Base-by-base conservation (phyloP, 2,329 filamentous ascomycete genomes). In the Chaetomium olivaceum region DNA sequence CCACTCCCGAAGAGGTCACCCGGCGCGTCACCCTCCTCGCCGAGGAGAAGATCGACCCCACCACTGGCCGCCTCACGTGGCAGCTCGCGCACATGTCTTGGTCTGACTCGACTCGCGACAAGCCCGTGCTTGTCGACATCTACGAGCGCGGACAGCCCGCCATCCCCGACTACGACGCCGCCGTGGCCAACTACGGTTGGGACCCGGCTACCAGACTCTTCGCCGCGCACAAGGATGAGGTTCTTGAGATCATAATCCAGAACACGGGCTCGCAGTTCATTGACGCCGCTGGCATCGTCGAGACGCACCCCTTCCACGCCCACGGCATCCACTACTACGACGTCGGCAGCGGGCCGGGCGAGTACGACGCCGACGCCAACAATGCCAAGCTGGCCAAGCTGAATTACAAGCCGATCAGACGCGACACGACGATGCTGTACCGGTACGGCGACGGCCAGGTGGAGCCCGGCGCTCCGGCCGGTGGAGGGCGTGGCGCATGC, bases 401-500 rank as follows among this genome's bases (percentile, higher is more conserved):
- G 9, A 70, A 68, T 7, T 79, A 77, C 66, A 73, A 68, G 21
- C 79, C 81, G 0, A 76, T 79, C 9, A 71, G 71, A 62, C 72
- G 81, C 16, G 81, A 83, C 71, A 82, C 81, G 0, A 87, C 84
- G 1, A 81, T 86, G 68, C 76, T 89, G 3, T 86, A 87, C 68
- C 75, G 82, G 1, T 89, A 88, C 25, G 62, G 56, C 68, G 74
- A 73, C 0, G 68, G 75, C 3, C 78, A 77, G 27, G 81, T 79
- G 0, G 68, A 68, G 2, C 73, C 80, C 0, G 75, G 80, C 4
- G 72, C 77, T 6, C 79, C 78, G 1, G 77, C 80, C 0, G 85
- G 0, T 90, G 87, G 87, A 77, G 87, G 23, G 86, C 80, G 0
- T 89, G 86, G 87, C 77, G 87, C 11, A 74, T 88, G 0, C 71